Base-by-base conservation (phyloP, 2,329 filamentous ascomycete species). In the Botryotinia narcissicola region DNA sequence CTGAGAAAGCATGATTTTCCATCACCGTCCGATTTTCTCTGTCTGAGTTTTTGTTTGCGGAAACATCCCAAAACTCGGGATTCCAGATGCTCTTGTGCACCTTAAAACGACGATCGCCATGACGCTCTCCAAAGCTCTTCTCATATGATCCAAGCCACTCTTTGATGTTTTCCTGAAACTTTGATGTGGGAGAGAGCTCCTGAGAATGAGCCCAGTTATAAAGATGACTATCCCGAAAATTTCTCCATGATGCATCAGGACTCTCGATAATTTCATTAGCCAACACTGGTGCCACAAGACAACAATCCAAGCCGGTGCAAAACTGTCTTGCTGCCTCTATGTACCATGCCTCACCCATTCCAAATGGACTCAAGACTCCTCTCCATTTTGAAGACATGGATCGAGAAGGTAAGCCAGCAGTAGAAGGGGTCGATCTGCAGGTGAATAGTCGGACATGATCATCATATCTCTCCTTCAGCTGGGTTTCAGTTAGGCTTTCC, bases 301-400 rank as follows among this genome's bases (percentile, higher is more conserved):
- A 44, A 44, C 10, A 62, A 42, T n/a, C 14, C 29, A 62, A 16
- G 16, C 37, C 14, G 4, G 14, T 8, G 18, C 14, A n/a, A 10
- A 42, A 5, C 7, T 62, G 14, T n/a, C 25, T 42, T 29, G 3
- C 60, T 42, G 37, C 37, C 37, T 40, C 37, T 25, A 29, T 20
- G 8, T 37, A 60, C 32, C 57, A 60, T 4, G 18, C 16, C 20
- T 60, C 20, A 9, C 57, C 57, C 57, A 60, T 4, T 22, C 57
- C 32, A 25, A 60, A 37, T 0, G 57, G 32, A 6, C 20, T 60
- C 20, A 14, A 25, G 18, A 35, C 57, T 35, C 20, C 57, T 60
- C 6, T 60, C 32, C n/a, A 29, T 4, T 32, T 1, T 25, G 29
- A 16, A 32, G 6, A 1, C 16, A 12, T 25, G 29, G 0, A 0